These are phyloP conservation scores for Backusella macrospora DNA, from an alignment of 192 early-diverging fungal species.

Conservation along the genomic window DNA sequence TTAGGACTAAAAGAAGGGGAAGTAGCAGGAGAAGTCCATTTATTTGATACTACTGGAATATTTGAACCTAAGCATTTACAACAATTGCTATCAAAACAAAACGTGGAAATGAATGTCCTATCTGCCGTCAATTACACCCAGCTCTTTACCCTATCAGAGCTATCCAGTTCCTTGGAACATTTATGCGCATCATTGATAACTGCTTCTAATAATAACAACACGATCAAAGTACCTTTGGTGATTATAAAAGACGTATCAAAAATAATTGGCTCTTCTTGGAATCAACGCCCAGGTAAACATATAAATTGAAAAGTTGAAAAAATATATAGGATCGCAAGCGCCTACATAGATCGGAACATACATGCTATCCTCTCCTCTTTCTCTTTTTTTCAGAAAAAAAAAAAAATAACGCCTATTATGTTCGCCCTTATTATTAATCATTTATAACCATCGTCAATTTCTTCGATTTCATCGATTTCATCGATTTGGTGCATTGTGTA, in stretches of 20 bases:
- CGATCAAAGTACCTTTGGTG: background rate
- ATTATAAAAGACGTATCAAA: conserved; percentile 6
- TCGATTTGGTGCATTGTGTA: too few species aligned
- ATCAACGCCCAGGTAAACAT: background rate
- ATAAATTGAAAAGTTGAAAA: background rate
- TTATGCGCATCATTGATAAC: background rate
- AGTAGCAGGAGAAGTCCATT: background rate
- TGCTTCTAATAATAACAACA: conserved; percentile 1
- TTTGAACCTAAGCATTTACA: background rate
- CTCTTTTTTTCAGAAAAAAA: background rate
- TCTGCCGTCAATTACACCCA: background rate
- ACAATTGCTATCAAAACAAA: background rate
- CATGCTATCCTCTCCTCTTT: background rate
- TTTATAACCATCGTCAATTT: too few species aligned
- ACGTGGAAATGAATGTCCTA: background rate
- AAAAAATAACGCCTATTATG: background rate
- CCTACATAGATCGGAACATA: background rate
- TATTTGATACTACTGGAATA: background rate
- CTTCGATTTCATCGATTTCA: too few species aligned
- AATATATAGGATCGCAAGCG: background rate
- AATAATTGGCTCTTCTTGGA: background rate
- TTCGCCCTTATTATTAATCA: background rate
- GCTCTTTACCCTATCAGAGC: background rate
- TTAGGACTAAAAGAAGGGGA: background rate
- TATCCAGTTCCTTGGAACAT: background rate